Evolutionary conservation across 2,329 filamentous ascomycete species (phyloP).

Genomic region (Venturia effusa): DNA sequence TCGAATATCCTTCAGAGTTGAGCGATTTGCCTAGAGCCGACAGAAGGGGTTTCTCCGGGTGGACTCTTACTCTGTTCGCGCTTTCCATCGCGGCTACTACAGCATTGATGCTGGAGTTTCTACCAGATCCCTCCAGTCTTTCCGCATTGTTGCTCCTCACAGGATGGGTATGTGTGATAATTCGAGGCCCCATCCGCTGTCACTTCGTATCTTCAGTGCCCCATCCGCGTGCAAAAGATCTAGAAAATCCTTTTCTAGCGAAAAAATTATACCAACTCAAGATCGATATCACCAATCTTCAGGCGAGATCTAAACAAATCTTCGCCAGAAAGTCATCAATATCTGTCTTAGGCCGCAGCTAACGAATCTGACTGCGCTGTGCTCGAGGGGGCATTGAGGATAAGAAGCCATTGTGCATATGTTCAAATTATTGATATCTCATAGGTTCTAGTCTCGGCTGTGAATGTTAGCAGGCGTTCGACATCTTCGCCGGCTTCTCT

Average conservation of each 20-base stretch:
- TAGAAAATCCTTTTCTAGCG: too few species aligned
- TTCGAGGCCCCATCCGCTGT: background rate
- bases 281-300: too few species aligned
- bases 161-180: slow-evolving; percentile 1
- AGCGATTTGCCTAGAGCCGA: slow-evolving; percentile 17
- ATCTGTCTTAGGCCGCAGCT: background rate
- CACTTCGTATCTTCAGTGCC: too few species aligned
- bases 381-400: too few species aligned
- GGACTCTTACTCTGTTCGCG: slow-evolving; percentile 20
- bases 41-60: slow-evolving; percentile 19
- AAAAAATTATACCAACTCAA: too few species aligned
- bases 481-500: slow-evolving; percentile 30
- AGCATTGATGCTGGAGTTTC: slow-evolving; percentile 18
- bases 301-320: too few species aligned
- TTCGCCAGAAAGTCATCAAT: too few species aligned
- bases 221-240: too few species aligned
- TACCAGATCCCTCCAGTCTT: slow-evolving; percentile 17
- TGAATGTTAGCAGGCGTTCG: slow-evolving; percentile 30
- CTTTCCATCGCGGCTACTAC: slow-evolving; percentile 20
- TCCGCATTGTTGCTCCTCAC: background rate
- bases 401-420: background rate
- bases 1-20: slow-evolving; percentile 26
- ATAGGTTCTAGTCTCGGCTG: slow-evolving; percentile 23
- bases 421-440: slow-evolving; percentile 12
- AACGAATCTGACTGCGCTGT: too few species aligned